Percentiles rank a stretch among this genome's conserved stretches.
Conservation (phyloP, 176 grass and related monocot species). For the Lolium multiflorum region DNA sequence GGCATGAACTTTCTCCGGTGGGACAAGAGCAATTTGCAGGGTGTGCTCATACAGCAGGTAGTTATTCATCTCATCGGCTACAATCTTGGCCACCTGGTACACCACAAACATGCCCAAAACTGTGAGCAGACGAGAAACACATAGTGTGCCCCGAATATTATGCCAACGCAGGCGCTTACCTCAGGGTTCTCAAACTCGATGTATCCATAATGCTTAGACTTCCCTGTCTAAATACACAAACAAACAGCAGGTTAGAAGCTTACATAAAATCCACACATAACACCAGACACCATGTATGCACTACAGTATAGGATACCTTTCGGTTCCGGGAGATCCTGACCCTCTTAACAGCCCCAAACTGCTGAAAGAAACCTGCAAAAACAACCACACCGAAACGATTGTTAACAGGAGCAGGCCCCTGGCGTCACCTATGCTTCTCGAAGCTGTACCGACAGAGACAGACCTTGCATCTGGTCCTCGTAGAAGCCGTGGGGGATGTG, state of each 20-base stretch:
- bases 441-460: not conserved
- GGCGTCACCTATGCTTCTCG: not conserved
- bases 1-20: conserved; percentile 71
- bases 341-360: conserved; percentile 83
- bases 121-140: conserved; percentile 4
- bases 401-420: not conserved
- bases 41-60: conserved; percentile 91
- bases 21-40: conserved; percentile 69
- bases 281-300: not conserved
- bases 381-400: not conserved
- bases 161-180: conserved; percentile 34
- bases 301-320: conserved; percentile 48
- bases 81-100: conserved; percentile 85
- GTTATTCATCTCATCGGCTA: conserved; percentile 90
- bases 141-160: not conserved
- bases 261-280: not conserved
- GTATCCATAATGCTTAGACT: conserved; percentile 95
- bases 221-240: conserved; percentile 71
- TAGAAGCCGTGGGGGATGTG: conserved; percentile 98
- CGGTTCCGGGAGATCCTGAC: conserved; percentile 75
- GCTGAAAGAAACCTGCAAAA: conserved; percentile 78
- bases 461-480: conserved; percentile 93
- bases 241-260: conserved; percentile 31
- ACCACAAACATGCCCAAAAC: conserved; percentile 10
- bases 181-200: conserved; percentile 92